These are phyloP conservation scores for Calonectria pauciramosa DNA, from an alignment of 2,329 filamentous ascomycete species.

Conservation along the genomic window DNA sequence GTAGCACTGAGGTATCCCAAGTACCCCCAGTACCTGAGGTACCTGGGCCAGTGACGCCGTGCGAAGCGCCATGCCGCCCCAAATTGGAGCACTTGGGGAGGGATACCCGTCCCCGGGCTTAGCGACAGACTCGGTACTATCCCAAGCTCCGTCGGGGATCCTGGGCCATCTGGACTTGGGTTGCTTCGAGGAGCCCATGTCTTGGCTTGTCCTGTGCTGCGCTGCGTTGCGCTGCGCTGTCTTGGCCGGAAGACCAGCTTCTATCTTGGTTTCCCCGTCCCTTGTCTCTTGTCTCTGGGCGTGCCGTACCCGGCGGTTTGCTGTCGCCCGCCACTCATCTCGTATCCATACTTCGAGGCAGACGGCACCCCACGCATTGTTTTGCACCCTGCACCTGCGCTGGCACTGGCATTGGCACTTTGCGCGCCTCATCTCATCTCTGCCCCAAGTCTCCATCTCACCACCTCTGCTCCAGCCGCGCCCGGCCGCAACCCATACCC, in stretches of 20 bases:
- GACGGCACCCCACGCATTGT: background rate
- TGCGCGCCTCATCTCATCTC: constrained; percentile 24
- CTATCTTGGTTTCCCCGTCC: constrained; percentile 11
- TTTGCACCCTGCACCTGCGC: constrained; percentile 4
- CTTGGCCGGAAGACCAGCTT: background rate
- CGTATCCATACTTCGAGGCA: constrained; percentile 2
- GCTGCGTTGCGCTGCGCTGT: background rate
- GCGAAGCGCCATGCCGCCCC: constrained; percentile 46
- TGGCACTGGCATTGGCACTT: constrained; percentile 11
- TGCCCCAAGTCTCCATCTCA: constrained; percentile 4
- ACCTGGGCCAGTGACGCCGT: constrained; percentile 41
- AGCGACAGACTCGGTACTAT: constrained; percentile 34
- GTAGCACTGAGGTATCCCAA: constrained; percentile 23
- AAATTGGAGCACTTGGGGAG: constrained; percentile 26
- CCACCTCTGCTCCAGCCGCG: constrained; percentile 20
- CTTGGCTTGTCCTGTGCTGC: background rate
- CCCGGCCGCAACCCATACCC: constrained; percentile 25
- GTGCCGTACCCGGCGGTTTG: background rate
- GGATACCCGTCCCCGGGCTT: constrained; percentile 32
- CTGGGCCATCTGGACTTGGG: background rate
- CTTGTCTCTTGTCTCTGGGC: background rate
- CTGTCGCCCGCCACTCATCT: constrained; percentile 1
- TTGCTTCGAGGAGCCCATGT: background rate
- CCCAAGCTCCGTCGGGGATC: constrained; percentile 15
- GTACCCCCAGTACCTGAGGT: constrained; percentile 33